Evolutionary conservation across 225 moss, liverwort and hornwort genomes (phyloP).

Genomic region (Lunularia cruciata): DNA sequence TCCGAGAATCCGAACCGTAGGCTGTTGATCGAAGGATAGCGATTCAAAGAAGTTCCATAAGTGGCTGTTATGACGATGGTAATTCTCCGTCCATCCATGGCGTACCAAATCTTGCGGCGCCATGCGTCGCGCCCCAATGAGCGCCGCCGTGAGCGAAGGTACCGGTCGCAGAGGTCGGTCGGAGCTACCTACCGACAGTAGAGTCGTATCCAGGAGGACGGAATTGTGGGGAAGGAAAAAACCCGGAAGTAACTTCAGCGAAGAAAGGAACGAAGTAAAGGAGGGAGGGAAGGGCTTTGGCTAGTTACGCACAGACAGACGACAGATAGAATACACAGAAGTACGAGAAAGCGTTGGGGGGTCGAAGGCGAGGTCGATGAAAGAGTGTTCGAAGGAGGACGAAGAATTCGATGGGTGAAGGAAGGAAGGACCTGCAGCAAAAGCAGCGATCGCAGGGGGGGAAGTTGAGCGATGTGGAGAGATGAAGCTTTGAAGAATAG

Average conservation of each 20-base stretch:
- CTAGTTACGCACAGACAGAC: neutral
- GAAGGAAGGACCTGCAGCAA: neutral
- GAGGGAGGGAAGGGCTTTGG: neutral
- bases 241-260: neutral
- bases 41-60: neutral
- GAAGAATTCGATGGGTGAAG: neutral
- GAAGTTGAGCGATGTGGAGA: neutral
- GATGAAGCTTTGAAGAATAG: neutral
- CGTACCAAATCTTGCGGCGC: slow-evolving; percentile 38
- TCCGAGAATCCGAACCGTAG: neutral
- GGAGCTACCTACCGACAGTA: neutral
- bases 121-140: slow-evolving; percentile 29
- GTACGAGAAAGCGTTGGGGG: slow-evolving; percentile 13
- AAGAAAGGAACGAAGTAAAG: neutral
- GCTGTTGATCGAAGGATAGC: too few species aligned
- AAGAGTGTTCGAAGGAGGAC: neutral
- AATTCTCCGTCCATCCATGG: slow-evolving; percentile 19
- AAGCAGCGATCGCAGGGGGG: neutral
- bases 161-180: slow-evolving; percentile 5
- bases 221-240: neutral
- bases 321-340: neutral
- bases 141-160: slow-evolving; percentile 13
- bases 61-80: neutral
- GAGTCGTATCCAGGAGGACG: neutral
- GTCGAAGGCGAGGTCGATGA: neutral